Evolutionary conservation across 352 stramenopile species (phyloP), one percentile per base, ranked within the genome.

Genomic region (Globisporangium nagaii): DNA sequence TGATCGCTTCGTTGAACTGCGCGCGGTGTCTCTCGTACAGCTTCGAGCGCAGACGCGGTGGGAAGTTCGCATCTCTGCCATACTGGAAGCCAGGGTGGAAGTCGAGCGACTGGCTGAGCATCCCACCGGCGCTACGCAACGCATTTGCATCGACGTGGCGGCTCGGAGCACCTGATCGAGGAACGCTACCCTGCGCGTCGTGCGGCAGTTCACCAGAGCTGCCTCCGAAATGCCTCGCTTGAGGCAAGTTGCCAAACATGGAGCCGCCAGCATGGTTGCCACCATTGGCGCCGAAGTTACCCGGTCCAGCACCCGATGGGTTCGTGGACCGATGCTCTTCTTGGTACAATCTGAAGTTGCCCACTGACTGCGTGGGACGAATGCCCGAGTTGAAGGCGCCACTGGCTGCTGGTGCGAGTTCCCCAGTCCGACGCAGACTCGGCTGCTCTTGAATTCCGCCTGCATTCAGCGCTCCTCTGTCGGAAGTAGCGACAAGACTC

Each of bases 301-400:
- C 39, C 24, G 50, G 25, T 4, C 45, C 45, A 24, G 27, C 11
- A 40, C 13, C 19, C 9, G 32, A 32, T 24, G 39, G 39, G 15
- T 36, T 35, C 9, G 32, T 53, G 17, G 52, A 58, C 20, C 52
- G 62, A 27, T 75, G 68, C 2, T 87, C 77, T 4, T 86, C 68
- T 58, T 84, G 68, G 46, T 85, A 86, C 49, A 72, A 66, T 9
- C 73, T 70, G n/a, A 91, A 88, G 39, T 93, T 90, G 1, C 79
- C 83, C 13, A 93, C 75, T 3, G 83, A 93, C 32, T 79, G 64
- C 7, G 75, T 71, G 22, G 80, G 78, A 25, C 83, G 71, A 47
- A 91, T 67, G 51, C 72, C 61, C 52, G 67, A 25, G 27, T 27
- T 42, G 10, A 50, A 15, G 37, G 43, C 44, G 20, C 65, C 43